Percentiles rank a stretch among this genome's conserved stretches.
Conservation (phyloP, 1,139 yeast species). For the Kodamaea sp. region DNA sequence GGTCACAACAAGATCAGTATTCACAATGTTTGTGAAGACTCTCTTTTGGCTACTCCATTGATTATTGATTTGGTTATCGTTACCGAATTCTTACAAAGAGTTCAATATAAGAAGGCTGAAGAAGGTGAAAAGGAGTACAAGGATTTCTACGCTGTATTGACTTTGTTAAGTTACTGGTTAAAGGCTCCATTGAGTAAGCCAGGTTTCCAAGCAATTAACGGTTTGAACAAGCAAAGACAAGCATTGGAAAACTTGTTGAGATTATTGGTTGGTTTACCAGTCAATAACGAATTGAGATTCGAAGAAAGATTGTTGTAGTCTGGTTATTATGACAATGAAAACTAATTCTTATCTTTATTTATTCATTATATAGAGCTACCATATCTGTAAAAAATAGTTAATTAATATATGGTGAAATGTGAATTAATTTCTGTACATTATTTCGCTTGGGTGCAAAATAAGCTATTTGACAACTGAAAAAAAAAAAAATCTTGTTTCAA, state of each 20-base stretch:
- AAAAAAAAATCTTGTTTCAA: no score
- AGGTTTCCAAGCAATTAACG: conserved; percentile 87
- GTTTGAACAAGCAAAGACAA: conserved; percentile 90
- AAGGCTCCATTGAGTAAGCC: conserved; percentile 94
- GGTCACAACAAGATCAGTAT: conserved; percentile 93
- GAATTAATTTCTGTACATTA: no score
- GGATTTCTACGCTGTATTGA: conserved; percentile 77
- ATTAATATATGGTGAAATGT: no score
- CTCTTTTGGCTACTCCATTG: conserved; percentile 89
- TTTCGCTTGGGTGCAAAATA: no score
- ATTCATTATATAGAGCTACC: no score
- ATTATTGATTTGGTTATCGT: conserved; percentile 88
- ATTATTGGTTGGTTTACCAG: conserved; percentile 84
- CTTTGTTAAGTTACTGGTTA: conserved; percentile 91
- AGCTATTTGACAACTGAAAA: no score
- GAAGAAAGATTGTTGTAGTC: conserved; percentile 72
- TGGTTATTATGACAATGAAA: no score
- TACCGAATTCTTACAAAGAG: conserved; percentile 86
- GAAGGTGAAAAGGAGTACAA: conserved; percentile 47
- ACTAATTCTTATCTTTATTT: no score
- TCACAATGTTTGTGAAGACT: conserved; percentile 95
- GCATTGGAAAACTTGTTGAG: conserved; percentile 90
- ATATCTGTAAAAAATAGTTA: no score
- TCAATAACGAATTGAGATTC: conserved; percentile 86
- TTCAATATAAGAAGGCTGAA: conserved; percentile 60